phyloP scores from a whole-genome alignment of 2,329 filamentous ascomycete genomes.

The Akanthomyces lecanii region DNA sequence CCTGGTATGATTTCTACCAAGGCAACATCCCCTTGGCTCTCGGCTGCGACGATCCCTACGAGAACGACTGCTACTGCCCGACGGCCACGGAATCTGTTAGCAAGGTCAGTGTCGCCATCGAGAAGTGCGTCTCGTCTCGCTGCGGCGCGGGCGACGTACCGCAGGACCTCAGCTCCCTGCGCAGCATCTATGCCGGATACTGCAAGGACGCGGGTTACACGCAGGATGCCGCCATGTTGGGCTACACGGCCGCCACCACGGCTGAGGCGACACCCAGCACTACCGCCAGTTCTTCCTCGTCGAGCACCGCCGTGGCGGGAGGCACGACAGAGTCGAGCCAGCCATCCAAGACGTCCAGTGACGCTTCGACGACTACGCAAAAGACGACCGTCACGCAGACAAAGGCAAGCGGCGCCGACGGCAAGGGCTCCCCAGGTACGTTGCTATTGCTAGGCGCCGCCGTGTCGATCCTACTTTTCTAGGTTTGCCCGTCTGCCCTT shows the following conservation, averaged over 20 bases:
- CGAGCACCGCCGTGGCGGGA: background rate
- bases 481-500: constrained; percentile 2
- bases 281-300: constrained; percentile 7
- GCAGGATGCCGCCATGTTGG: constrained; percentile 23
- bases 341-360: constrained; percentile 2
- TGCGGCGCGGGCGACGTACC: constrained; percentile 23
- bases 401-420: constrained; percentile 22
- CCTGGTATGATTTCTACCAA: constrained; percentile 4
- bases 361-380: constrained; percentile 21
- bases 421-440: constrained; percentile 26
- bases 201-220: constrained; percentile 26
- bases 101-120: constrained; percentile 22
- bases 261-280: constrained; percentile 15
- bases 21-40: constrained; percentile 23
- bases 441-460: constrained; percentile 25
- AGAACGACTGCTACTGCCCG: constrained; percentile 27
- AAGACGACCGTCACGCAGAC: constrained; percentile 26
- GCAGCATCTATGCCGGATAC: constrained; percentile 26
- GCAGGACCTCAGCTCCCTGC: constrained; percentile 25
- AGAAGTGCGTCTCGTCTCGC: constrained; percentile 21
- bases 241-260: constrained; percentile 24
- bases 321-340: constrained; percentile 20
- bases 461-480: constrained; percentile 4
- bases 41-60: constrained; percentile 24
- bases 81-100: constrained; percentile 22